Conservation (phyloP, 208 protist species). For the Trypanosoma conorhini region DNA sequence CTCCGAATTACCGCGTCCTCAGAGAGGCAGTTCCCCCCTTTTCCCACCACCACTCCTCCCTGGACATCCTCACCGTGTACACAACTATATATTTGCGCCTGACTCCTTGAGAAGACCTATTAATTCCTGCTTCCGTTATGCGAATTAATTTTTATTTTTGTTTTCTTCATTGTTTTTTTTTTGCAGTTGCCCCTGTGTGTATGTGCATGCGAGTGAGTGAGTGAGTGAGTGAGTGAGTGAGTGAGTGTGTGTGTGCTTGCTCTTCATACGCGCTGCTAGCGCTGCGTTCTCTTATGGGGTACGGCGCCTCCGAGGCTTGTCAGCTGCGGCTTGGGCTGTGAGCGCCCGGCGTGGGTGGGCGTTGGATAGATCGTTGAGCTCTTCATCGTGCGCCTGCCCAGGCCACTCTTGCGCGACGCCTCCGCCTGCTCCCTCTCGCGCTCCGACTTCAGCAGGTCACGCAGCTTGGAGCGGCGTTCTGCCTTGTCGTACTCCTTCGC, state of each 20-base stretch:
- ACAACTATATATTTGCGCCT: too few species aligned
- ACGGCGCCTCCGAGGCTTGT: background rate
- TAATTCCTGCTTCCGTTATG: too few species aligned
- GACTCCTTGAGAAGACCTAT: too few species aligned
- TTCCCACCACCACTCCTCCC: too few species aligned
- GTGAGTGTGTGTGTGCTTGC: too few species aligned
- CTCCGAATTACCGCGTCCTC: too few species aligned
- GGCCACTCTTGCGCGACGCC: slow-evolving; percentile 18
- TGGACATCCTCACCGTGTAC: too few species aligned
- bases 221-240: too few species aligned
- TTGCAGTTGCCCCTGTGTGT: background rate
- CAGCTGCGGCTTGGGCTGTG: background rate
- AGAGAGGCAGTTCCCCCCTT: too few species aligned
- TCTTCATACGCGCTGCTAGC: background rate
- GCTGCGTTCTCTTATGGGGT: background rate
- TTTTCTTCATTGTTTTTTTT: slow-evolving; percentile 12
- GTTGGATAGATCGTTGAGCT: background rate
- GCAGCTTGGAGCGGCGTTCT: slow-evolving; percentile 83
- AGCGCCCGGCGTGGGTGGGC: background rate
- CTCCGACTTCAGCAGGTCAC: slow-evolving; percentile 83
- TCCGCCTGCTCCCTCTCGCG: slow-evolving; percentile 73
- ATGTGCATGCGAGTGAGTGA: background rate
- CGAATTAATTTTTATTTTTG: slow-evolving; percentile 7
- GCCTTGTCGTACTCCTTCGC: slow-evolving; percentile 91
- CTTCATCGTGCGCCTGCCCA: slow-evolving; percentile 13